Evolutionary conservation across 306 rosid genomes (phyloP).

Genomic region (Dicorynia guianensis): DNA sequence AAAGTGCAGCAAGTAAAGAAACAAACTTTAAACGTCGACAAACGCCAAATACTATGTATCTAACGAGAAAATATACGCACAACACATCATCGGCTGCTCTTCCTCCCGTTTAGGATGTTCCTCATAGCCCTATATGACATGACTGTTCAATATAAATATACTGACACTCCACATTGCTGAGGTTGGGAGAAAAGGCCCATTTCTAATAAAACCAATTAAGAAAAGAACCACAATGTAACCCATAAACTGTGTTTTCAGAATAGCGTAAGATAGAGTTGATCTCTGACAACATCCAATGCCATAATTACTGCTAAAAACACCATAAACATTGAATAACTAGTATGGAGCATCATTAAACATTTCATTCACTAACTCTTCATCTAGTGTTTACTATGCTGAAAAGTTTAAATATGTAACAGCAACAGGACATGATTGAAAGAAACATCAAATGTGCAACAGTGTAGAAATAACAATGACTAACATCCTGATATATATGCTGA

Average conservation of each 20-base stretch:
- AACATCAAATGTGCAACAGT: conserved; percentile 4
- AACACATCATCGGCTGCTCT: background rate
- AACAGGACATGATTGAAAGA: background rate
- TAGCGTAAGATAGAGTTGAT: background rate
- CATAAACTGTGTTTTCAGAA: background rate
- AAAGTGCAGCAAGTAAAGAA: background rate
- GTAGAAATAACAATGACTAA: conserved; percentile 6
- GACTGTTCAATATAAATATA: background rate
- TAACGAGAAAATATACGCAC: background rate
- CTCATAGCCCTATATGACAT: conserved; percentile 3
- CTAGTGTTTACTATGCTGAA: conserved; percentile 14
- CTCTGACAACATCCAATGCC: conserved; percentile 12
- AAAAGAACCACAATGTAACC: no score
- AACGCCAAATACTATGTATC: background rate
- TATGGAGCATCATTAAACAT: conserved; percentile 7
- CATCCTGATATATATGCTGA: conserved; percentile 9
- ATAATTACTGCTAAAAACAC: background rate
- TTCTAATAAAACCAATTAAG: background rate
- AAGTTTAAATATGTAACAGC: background rate
- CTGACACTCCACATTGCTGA: background rate
- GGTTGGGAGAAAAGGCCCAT: background rate
- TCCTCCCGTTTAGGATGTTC: background rate
- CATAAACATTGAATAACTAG: conserved; percentile 20
- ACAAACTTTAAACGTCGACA: background rate
- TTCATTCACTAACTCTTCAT: conserved; percentile 8